These are phyloP conservation scores for Eucalyptus regnans DNA, from an alignment of 345 rosid species.

Conservation along the genomic window DNA sequence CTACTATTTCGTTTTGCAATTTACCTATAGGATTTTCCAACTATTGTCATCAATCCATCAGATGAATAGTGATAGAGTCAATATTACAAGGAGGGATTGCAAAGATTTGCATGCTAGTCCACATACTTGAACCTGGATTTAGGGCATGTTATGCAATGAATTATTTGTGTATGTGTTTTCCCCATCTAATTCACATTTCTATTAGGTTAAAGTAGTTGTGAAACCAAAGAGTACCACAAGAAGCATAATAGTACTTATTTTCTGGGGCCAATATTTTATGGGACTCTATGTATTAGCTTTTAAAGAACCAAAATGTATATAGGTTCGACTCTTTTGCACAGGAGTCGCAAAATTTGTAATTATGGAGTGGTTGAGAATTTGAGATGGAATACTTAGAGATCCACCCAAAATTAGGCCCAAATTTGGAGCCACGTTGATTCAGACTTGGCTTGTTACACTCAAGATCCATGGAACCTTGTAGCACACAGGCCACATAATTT, in stretches of 20 bases:
- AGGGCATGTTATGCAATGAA: background rate
- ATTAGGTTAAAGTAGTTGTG: background rate
- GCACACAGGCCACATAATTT: background rate
- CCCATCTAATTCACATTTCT: background rate
- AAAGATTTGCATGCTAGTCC: background rate
- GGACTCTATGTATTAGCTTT: background rate
- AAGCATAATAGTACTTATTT: background rate
- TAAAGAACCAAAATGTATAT: background rate
- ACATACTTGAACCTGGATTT: background rate
- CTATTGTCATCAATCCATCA: background rate
- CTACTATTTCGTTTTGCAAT: background rate
- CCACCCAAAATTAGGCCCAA: background rate
- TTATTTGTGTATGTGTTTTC: background rate
- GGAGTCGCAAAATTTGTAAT: background rate
- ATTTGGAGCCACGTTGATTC: background rate
- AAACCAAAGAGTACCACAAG: background rate
- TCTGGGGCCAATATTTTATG: background rate
- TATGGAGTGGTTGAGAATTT: background rate
- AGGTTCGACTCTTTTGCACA: background rate
- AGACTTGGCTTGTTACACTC: background rate
- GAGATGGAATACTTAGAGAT: background rate
- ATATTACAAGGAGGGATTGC: background rate
- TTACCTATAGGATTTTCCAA: background rate
- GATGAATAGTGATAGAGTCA: background rate
- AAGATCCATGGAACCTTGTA: background rate